Base-by-base conservation (phyloP, 2,329 filamentous ascomycete species). In the Botrytis fragariae region DNA sequence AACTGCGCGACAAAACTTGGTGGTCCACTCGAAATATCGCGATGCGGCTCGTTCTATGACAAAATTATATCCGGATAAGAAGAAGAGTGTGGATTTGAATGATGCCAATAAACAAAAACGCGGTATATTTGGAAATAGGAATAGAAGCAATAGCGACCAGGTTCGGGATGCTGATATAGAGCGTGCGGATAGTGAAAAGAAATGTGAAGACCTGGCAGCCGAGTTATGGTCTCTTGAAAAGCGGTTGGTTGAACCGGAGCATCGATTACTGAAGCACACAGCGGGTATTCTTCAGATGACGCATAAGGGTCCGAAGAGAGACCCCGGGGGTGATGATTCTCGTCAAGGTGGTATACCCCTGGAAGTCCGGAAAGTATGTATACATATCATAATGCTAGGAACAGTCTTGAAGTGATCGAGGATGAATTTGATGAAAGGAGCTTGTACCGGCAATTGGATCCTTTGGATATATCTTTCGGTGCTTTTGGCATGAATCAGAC, bases 221-320 rank as follows among this genome's bases (percentile, higher is more conserved):
- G 93, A 97, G 79, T 84, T 98, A 54, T 93, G 93, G 84, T 87
- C 88, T 74, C 84, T 97, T 72, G 93, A 98, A 82, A 93, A 92
- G 81, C 86, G 92, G 77, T 85, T 92, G 74, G 90, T 94, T 84
- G 88, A 92, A 74, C 88, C 93, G 14, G 93, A 97, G 79, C 89
- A 88, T 78, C 89, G 90, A 75, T 84, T 99, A 62, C 84, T 98
- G 69, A 91, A 95, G 81, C 96, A 99, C 81, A 98, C 95, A 0
- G 95, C 96, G 22, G 95, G 93, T 62, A 93, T 99, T 57, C 84
- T 99, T 71, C 94, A 97, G 80, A 88, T 97, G 82, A 97, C 95
- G 14, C 95, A 98, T 82, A 92, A 91, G 78, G 90, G 89, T 0
- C 86, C 92, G n/a, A 85, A 86, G 77, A 84, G 86, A 77, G 84